These are phyloP conservation scores for Diaporthe vaccinii DNA, from an alignment of 2,329 filamentous ascomycete species.

Conservation along the genomic window DNA sequence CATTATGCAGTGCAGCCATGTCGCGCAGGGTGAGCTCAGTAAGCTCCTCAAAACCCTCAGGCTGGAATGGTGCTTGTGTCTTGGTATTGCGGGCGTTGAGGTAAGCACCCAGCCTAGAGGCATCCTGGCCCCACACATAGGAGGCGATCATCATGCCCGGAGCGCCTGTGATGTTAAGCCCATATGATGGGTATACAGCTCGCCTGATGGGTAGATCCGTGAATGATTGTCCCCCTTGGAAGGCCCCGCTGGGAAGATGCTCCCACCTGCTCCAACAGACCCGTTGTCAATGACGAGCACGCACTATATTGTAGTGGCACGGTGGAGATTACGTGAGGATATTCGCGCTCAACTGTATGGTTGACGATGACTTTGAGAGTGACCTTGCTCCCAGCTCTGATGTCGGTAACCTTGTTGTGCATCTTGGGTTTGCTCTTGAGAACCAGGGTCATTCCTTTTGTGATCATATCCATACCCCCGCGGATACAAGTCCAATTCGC, in stretches of 20 bases:
- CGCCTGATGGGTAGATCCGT: constrained; percentile 50
- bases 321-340: constrained; percentile 46
- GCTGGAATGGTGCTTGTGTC: constrained; percentile 41
- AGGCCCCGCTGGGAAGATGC: constrained; percentile 42
- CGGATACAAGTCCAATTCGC: constrained; percentile 50
- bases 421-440: constrained; percentile 44
- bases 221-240: constrained; percentile 46
- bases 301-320: constrained; percentile 41
- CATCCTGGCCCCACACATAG: constrained; percentile 47
- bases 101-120: constrained; percentile 45
- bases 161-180: constrained; percentile 42
- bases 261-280: constrained; percentile 42
- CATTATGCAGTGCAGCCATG: constrained; percentile 44
- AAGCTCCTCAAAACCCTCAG: constrained; percentile 41
- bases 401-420: constrained; percentile 44
- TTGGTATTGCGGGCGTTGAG: constrained; percentile 43
- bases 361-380: constrained; percentile 44
- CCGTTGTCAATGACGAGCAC: not conserved
- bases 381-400: constrained; percentile 40
- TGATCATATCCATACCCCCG: constrained; percentile 48
- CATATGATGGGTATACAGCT: constrained; percentile 52
- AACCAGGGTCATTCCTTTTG: constrained; percentile 47
- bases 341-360: constrained; percentile 40
- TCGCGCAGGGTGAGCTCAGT: constrained; percentile 43
- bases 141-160: constrained; percentile 46